Conservation (phyloP, 176 grass and related monocot genomes). For the Olyra latifolia region DNA sequence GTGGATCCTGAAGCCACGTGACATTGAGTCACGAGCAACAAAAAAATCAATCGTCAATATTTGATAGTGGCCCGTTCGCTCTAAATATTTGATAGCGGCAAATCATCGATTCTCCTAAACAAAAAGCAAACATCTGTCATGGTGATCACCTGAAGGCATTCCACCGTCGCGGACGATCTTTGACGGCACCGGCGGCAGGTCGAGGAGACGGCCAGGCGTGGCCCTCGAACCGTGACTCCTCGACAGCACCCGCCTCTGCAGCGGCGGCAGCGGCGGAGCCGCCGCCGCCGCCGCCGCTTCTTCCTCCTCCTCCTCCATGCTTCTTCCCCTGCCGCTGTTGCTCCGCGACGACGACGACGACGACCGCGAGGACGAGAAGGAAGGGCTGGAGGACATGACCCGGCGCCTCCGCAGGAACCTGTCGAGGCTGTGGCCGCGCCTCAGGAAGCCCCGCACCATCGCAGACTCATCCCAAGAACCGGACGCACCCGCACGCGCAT, state of each 20-base stretch:
- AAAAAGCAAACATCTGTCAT: background rate
- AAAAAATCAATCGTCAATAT: no score
- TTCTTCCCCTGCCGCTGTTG: slow-evolving; percentile 14
- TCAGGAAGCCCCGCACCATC: slow-evolving; percentile 46
- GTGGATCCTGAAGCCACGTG: no score
- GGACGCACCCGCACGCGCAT: background rate
- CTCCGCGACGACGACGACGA: slow-evolving; percentile 21
- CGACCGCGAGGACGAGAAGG: slow-evolving; percentile 31
- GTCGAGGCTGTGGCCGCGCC: slow-evolving; percentile 53
- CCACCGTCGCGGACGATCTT: slow-evolving; percentile 8
- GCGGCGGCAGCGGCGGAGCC: background rate
- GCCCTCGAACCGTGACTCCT: slow-evolving; percentile 42
- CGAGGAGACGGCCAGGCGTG: background rate
- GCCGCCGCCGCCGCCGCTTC: slow-evolving; percentile 3
- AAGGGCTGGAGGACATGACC: slow-evolving; percentile 33
- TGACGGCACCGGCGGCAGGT: slow-evolving; percentile 24
- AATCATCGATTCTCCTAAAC: background rate
- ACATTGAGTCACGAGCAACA: no score
- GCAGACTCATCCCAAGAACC: slow-evolving; percentile 11
- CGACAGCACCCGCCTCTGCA: slow-evolving; percentile 34
- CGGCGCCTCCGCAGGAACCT: slow-evolving; percentile 26
- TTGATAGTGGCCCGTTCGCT: no score
- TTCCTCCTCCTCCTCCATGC: background rate
- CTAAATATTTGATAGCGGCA: no score
- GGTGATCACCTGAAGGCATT: slow-evolving; percentile 33